Conservation (phyloP, 1,284 basidiomycete genomes). For the Trametes sp. region DNA sequence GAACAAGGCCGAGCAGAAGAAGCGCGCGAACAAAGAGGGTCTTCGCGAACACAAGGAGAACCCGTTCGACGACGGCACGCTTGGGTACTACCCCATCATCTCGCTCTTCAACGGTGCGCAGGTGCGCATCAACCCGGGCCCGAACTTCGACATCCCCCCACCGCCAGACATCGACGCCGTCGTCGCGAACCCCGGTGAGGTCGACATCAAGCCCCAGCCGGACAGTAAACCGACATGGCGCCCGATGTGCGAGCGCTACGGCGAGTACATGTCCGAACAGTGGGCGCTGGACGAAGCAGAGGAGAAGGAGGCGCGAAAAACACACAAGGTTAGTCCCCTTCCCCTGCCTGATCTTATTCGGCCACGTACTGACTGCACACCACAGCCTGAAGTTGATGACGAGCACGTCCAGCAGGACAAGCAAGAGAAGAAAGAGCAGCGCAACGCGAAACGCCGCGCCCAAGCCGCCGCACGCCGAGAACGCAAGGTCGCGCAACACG, state of each 20-base stretch:
- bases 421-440: slow-evolving; percentile 37
- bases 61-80: slow-evolving; percentile 90
- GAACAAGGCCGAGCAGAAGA: slow-evolving; percentile 59
- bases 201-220: slow-evolving; percentile 43
- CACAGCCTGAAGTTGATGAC: slow-evolving; percentile 17
- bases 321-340: slow-evolving; percentile 24
- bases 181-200: slow-evolving; percentile 45
- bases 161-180: slow-evolving; percentile 74
- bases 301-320: slow-evolving; percentile 63
- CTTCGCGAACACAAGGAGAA: slow-evolving; percentile 82
- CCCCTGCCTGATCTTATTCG: not conserved
- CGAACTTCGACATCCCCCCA: slow-evolving; percentile 83
- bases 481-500: slow-evolving; percentile 30
- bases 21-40: slow-evolving; percentile 64
- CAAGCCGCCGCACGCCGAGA: slow-evolving; percentile 38
- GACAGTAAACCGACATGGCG: slow-evolving; percentile 64
- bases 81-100: slow-evolving; percentile 96
- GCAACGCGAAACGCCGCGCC: slow-evolving; percentile 37
- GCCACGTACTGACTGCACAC: not conserved
- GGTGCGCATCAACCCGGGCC: slow-evolving; percentile 88
- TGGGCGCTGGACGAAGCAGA: slow-evolving; percentile 74
- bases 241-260: slow-evolving; percentile 79
- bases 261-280: slow-evolving; percentile 82
- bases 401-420: slow-evolving; percentile 33
- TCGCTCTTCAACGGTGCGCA: slow-evolving; percentile 93